Base-by-base conservation (phyloP, 768 basidiomycete genomes). In the Austroboletus eburneus region DNA sequence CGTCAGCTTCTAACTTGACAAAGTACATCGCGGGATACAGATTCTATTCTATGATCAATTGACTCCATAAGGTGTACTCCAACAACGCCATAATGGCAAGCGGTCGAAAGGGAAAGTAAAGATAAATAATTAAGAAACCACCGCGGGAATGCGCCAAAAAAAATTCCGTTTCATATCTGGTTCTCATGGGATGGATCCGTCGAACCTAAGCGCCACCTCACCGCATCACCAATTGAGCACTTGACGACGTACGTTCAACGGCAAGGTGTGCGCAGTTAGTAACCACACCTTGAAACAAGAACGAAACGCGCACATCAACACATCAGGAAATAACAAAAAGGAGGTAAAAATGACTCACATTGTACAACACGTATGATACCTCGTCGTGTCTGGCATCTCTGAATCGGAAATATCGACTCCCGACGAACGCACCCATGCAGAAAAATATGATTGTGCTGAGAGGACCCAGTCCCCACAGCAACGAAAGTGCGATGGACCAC, bases 351-450 rank as follows among this genome's bases (percentile, higher is more conserved):
- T 17, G 17, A 45, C 46, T 18, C 21, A 57, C 56, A 14, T 57
- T 57, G 30, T 57, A 57, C 22, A 57, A n/a, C 2, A 45, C 25
- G 21, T 46, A 53, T 14, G 43, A 52, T 16, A 9, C 20, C 29
- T 57, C 42, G 17, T 57, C 55, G 9, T 42, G 5, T 5, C 43
- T 54, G 34, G 14, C 36, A 9, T 45, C 43, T 22, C 51, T 42
- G 30, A 46, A 49, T 16, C 46, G 46, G 36, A 57, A 57, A 34
- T 41, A 53, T 25, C 42, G 56, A 7, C 52, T 38, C 21, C 51
- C 55, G n/a, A 57, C 39, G 21, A 56, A 57, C 20, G 23, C 17
- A 7, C 50, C 50, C 48, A 56, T 41, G 14, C 39, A 50, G 10
- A 53, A 20, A 32, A 49, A 49, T 16, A 34, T 17, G 14, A 49